Evolutionary conservation across 257 asterid genomes (phyloP).

Genomic region (Primulina eburnea): DNA sequence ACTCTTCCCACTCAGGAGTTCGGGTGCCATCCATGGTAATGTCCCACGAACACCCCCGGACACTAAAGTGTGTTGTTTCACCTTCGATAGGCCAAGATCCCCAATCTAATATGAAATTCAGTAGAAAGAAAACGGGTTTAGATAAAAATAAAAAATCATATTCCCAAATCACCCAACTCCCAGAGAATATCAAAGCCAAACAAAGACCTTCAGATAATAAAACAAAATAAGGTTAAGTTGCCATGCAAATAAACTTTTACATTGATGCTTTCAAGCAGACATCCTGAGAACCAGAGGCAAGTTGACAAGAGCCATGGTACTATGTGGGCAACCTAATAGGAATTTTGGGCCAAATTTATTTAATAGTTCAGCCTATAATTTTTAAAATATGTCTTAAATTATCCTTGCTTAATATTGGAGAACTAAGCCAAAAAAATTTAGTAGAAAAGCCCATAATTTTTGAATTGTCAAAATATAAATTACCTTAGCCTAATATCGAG

Average conservation of each 20-base stretch:
- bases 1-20: constrained; percentile 68
- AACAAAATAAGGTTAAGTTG: constrained; percentile 2
- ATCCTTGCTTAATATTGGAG: too few relatives aligned
- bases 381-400: too few relatives aligned
- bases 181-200: background rate
- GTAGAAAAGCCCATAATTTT: too few relatives aligned
- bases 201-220: background rate
- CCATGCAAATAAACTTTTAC: background rate
- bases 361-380: too few relatives aligned
- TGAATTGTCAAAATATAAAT: too few relatives aligned
- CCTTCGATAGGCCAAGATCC: constrained; percentile 42
- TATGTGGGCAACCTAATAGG: too few relatives aligned
- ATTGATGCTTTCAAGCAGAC: too few relatives aligned
- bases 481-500: too few relatives aligned
- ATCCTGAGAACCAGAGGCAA: too few relatives aligned
- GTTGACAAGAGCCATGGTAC: background rate
- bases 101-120: constrained; percentile 60
- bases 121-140: background rate
- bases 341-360: too few relatives aligned
- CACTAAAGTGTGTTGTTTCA: background rate
- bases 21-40: background rate
- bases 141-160: background rate
- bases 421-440: too few relatives aligned
- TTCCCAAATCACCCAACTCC: background rate
- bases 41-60: background rate